phyloP scores from a whole-genome alignment of 805 yeast species.

The Zygoascus ofunaensis region DNA sequence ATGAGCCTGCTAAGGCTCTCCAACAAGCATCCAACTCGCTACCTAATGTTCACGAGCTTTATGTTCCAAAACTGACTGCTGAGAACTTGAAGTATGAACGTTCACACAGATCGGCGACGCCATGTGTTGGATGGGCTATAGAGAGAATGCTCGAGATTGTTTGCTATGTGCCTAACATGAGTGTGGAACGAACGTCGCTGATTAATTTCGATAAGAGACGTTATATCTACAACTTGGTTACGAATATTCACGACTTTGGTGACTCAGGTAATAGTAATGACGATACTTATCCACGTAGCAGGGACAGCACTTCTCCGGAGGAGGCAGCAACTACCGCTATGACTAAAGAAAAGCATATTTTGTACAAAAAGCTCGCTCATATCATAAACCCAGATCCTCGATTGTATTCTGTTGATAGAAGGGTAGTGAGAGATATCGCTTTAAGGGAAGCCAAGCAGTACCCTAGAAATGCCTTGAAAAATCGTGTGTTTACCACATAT shows the following conservation, averaged over 20 bases:
- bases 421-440: conserved; percentile 33
- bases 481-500: conserved; percentile 38
- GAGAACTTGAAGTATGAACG: conserved; percentile 12
- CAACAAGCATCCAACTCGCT: conserved; percentile 1
- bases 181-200: conserved; percentile 49
- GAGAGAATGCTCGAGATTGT: conserved; percentile 71
- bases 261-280: conserved; percentile 11
- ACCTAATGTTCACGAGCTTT: conserved; percentile 13
- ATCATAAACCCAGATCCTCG: conserved; percentile 26
- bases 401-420: conserved; percentile 23
- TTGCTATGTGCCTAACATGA: conserved; percentile 71
- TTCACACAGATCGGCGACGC: conserved; percentile 45
- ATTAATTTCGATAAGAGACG: conserved; percentile 83
- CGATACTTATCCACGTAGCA: conserved; percentile 5
- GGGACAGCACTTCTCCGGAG: conserved; percentile 1
- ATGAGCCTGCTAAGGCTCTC: conserved; percentile 4
- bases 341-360: neutral
- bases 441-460: conserved; percentile 35
- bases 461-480: conserved; percentile 28
- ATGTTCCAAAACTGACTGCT: conserved; percentile 23
- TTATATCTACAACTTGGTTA: conserved; percentile 52
- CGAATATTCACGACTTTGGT: conserved; percentile 33
- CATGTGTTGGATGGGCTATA: conserved; percentile 87
- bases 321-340: neutral
- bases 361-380: conserved; percentile 21